phyloP scores from a whole-genome alignment of 2,329 filamentous ascomycete species.

The Parastagonospora avenae region DNA sequence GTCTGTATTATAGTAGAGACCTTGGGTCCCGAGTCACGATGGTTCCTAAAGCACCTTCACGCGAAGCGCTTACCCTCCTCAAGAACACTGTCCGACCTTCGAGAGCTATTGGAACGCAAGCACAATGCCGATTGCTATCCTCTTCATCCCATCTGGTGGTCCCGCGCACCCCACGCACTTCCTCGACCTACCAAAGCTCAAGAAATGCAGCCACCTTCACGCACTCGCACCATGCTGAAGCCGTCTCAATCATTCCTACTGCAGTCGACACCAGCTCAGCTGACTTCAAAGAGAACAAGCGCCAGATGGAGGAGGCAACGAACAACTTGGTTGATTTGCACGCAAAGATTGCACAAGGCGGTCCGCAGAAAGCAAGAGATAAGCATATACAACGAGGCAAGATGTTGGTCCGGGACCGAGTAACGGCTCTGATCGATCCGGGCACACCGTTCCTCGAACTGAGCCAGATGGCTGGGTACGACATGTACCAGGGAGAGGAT shows the following conservation, averaged over 20 bases:
- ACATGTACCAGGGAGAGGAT: slow-evolving; percentile 84
- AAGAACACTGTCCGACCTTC: slow-evolving; percentile 38
- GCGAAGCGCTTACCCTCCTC: slow-evolving; percentile 41
- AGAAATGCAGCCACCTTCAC: slow-evolving; percentile 74
- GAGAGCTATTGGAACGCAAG: slow-evolving; percentile 23
- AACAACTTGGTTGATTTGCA: slow-evolving; percentile 72
- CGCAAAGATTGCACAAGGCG: slow-evolving; percentile 73
- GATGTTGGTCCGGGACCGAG: slow-evolving; percentile 90
- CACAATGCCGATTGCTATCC: slow-evolving; percentile 26
- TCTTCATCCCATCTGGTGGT: slow-evolving; percentile 4
- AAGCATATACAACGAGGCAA: slow-evolving; percentile 89
- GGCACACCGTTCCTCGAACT: slow-evolving; percentile 91
- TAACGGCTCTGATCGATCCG: slow-evolving; percentile 85
- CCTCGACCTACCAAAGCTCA: background rate
- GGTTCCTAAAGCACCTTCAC: slow-evolving; percentile 42
- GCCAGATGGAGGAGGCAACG: slow-evolving; percentile 76
- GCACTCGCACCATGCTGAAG: slow-evolving; percentile 77
- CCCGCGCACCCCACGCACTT: slow-evolving; percentile 1
- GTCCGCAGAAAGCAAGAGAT: slow-evolving; percentile 78
- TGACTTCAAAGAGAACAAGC: slow-evolving; percentile 80
- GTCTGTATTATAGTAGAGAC: no score
- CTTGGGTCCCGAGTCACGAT: slow-evolving; percentile 18
- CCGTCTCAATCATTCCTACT: slow-evolving; percentile 79
- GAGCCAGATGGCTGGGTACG: slow-evolving; percentile 86
- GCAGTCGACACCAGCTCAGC: slow-evolving; percentile 76